Evolutionary conservation across 2,329 filamentous ascomycete species (phyloP), one percentile per base, ranked within the genome.

Genomic region (Chaetothyriales sp.): DNA sequence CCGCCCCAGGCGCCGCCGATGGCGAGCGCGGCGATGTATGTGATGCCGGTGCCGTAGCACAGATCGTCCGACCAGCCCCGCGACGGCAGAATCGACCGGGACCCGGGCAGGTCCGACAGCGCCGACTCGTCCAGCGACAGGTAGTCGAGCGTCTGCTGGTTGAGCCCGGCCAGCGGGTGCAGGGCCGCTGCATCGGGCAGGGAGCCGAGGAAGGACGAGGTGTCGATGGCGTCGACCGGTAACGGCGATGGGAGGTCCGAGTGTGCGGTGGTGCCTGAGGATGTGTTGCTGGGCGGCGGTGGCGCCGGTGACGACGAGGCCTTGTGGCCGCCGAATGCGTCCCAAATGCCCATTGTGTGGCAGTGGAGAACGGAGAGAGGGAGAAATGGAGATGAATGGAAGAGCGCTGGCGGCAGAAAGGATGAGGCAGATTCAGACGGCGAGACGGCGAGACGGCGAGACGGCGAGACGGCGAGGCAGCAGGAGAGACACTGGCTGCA

Each of bases 41-140:
- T 95, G 56, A 90, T 83, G 62, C 92, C 92, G 19, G 92, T 94
- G 65, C 94, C 92, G 69, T 98, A 98, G 73, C 92, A 97, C 54
- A 98, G 80, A 69, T 98, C 92, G 67, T 98, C 92, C 55, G 89
- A 94, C 82, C 94, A 98, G 67, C 92, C 92, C 68, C 92, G 84
- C 52, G 89, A 95, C 44, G 94, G 92, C 51, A 98, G 79, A 51
- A 89, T 85, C 44, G 90, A 94, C 67, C 86, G 85, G 54, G 82
- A 78, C 64, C 89, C 89, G 47, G 89, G 89, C 18, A 94, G 78
- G 64, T 94, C 83, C 56, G 88, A 89, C 53, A 95, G 81, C 25
- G 83, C 80, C 48, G 88, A 86, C 67, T 98, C 94, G 71, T 98
- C 92, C 64, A 98, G 83, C 22, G 85, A 83, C 59, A 98, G 79